A percentile compares a stretch with the other conserved stretches of the same genome.
Evolutionary conservation across 441 rosid species (phyloP).

Genomic region (Euphorbia corollata): DNA sequence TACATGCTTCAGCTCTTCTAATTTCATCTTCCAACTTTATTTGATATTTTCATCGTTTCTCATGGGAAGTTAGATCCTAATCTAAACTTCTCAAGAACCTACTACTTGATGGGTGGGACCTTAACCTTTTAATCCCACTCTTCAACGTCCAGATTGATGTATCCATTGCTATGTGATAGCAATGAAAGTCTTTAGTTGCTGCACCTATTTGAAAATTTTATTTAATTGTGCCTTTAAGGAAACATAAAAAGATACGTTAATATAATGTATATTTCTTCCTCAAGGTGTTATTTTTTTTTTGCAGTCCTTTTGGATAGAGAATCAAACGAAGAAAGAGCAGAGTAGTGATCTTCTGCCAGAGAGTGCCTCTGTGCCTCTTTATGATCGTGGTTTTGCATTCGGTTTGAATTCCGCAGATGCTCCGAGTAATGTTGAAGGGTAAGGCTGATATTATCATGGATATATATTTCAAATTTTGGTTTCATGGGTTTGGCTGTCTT

Average conservation of each 20-base stretch:
- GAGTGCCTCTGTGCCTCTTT: slow-evolving; percentile 59
- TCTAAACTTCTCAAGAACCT: slow-evolving; percentile 4
- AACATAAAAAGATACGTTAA: not conserved
- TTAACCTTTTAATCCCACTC: not conserved
- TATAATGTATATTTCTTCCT: slow-evolving; percentile 14
- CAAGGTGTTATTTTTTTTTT: slow-evolving; percentile 25
- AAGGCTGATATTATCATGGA: slow-evolving; percentile 18
- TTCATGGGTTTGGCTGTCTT: not conserved
- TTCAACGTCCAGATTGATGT: not conserved
- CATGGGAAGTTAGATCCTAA: not conserved
- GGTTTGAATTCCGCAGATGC: slow-evolving; percentile 71
- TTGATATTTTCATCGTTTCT: not conserved
- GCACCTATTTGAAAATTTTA: not conserved
- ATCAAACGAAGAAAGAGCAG: slow-evolving; percentile 41
- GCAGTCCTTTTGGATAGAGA: slow-evolving; percentile 89
- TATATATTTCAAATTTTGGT: slow-evolving; percentile 2
- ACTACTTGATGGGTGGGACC: not conserved
- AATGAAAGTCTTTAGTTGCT: not conserved
- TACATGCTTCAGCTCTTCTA: not conserved
- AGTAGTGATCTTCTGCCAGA: slow-evolving; percentile 39
- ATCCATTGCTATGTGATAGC: not conserved
- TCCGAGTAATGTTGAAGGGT: slow-evolving; percentile 66
- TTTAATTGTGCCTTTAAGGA: not conserved
- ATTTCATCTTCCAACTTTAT: not conserved
- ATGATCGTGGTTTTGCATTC: slow-evolving; percentile 80